phyloP scores from a whole-genome alignment of 352 stramenopile genomes.

The Globisporangium rhizosaccharum region DNA sequence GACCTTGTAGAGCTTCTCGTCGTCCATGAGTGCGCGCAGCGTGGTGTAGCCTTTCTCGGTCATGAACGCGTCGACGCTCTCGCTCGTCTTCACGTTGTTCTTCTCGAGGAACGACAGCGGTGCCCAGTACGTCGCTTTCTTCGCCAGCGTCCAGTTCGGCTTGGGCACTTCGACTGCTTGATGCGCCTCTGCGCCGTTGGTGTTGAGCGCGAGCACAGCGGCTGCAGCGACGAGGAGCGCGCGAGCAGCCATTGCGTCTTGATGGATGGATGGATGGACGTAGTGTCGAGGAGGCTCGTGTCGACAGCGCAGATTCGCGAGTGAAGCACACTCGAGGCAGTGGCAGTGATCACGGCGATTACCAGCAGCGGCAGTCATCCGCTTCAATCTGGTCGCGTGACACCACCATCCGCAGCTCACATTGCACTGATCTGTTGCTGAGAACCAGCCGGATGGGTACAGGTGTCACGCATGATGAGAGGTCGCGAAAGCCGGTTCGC shows the following conservation, averaged over 20 bases:
- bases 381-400: too few relatives aligned
- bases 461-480: neutral
- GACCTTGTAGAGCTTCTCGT: slow-evolving; percentile 16
- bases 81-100: slow-evolving; percentile 18
- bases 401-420: neutral
- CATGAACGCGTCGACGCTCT: slow-evolving; percentile 13
- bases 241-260: neutral
- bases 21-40: slow-evolving; percentile 18
- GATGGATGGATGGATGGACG: neutral
- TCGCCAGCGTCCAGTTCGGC: slow-evolving; percentile 12
- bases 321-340: neutral
- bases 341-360: too few relatives aligned
- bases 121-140: slow-evolving; percentile 15
- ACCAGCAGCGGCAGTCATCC: too few relatives aligned
- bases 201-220: slow-evolving; percentile 2
- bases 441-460: neutral
- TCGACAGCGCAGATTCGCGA: neutral
- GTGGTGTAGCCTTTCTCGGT: slow-evolving; percentile 13
- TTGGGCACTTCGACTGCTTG: slow-evolving; percentile 13
- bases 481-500: neutral
- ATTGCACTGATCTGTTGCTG: too few relatives aligned
- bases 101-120: slow-evolving; percentile 29
- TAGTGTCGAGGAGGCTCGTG: too few relatives aligned
- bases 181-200: slow-evolving; percentile 2
- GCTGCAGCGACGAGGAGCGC: neutral